phyloP scores from a whole-genome alignment of 2,329 filamentous ascomycete species.

The Dactylellina haptotyla region DNA sequence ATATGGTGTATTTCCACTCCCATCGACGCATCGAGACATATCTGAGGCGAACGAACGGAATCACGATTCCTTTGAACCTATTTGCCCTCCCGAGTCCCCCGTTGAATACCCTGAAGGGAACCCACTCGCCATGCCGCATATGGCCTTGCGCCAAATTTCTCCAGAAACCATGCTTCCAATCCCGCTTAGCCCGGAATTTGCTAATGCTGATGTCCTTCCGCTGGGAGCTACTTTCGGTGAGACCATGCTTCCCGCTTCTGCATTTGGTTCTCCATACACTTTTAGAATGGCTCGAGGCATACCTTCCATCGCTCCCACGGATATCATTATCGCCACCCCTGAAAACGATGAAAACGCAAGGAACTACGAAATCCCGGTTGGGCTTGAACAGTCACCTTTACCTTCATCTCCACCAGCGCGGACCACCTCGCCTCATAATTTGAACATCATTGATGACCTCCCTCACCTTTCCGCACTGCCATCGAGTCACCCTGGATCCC shows the following conservation, averaged over 20 bases:
- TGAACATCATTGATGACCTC: not conserved
- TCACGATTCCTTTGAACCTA: too few species aligned
- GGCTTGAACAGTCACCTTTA: conserved; percentile 1
- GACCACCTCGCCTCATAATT: not conserved
- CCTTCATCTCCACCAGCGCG: conserved; percentile 20
- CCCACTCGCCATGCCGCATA: not conserved
- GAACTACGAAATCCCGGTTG: too few species aligned
- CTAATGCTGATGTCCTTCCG: not conserved
- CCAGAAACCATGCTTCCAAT: conserved; percentile 3
- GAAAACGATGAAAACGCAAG: too few species aligned
- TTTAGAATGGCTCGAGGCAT: not conserved
- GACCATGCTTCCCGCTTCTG: conserved; percentile 1
- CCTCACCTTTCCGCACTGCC: not conserved
- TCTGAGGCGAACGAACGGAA: too few species aligned
- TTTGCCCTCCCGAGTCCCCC: conserved; percentile 31
- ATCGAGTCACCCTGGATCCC: conserved; percentile 21
- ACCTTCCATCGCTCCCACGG: not conserved
- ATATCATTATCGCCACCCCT: not conserved
- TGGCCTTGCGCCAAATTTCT: not conserved
- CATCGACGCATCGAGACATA: too few species aligned
- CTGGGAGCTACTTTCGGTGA: not conserved
- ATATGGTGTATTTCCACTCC: too few species aligned
- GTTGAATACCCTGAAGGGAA: conserved; percentile 25
- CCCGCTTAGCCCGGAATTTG: conserved; percentile 8
- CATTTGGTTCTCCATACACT: conserved; percentile 12